A percentile compares a stretch with the other conserved stretches of the same genome.
Conservation (phyloP, 192 early-diverging fungal genomes). For the Coemansia sp. region DNA sequence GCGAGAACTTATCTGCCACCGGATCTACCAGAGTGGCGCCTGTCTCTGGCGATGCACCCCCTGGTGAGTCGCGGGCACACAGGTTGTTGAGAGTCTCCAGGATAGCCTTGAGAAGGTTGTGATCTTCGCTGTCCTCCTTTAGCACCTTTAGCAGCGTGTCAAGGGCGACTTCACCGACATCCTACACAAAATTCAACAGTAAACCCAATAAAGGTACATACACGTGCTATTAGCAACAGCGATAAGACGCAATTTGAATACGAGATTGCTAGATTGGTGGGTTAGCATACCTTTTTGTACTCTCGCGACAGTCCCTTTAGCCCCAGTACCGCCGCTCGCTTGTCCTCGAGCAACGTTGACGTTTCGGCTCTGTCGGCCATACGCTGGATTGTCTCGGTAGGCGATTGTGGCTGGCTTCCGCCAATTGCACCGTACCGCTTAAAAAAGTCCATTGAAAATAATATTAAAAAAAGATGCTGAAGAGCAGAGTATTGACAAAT, state of each 20-base stretch:
- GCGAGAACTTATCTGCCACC: conserved; percentile 43
- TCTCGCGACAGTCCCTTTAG: conserved; percentile 85
- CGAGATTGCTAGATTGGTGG: conserved; percentile 1
- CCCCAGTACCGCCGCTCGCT: conserved; percentile 79
- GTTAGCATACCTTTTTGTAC: conserved; percentile 59
- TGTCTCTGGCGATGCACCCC: conserved; percentile 18
- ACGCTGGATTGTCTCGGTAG: conserved; percentile 76
- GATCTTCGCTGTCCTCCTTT: conserved; percentile 79
- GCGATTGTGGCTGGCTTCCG: conserved; percentile 48
- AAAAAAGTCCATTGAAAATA: conserved; percentile 50
- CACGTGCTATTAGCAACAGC: not conserved
- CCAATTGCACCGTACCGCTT: conserved; percentile 55
- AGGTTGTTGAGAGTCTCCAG: conserved; percentile 80
- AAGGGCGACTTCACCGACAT: conserved; percentile 82
- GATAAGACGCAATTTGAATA: not conserved
- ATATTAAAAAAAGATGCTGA: not conserved
- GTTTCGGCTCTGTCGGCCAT: conserved; percentile 81
- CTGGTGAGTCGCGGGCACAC: conserved; percentile 57
- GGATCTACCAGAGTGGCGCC: conserved; percentile 7
- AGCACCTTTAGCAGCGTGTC: conserved; percentile 72
- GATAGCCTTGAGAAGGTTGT: conserved; percentile 80
- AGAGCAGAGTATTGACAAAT: not conserved
- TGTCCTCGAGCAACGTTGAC: conserved; percentile 87
- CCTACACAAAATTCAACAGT: conserved; percentile 49
- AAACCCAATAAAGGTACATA: not conserved